A percentile compares a stretch with the other conserved stretches of the same genome.
Evolutionary conservation across 2,329 filamentous ascomycete species (phyloP).

Genomic region (Xylariaceae sp.): DNA sequence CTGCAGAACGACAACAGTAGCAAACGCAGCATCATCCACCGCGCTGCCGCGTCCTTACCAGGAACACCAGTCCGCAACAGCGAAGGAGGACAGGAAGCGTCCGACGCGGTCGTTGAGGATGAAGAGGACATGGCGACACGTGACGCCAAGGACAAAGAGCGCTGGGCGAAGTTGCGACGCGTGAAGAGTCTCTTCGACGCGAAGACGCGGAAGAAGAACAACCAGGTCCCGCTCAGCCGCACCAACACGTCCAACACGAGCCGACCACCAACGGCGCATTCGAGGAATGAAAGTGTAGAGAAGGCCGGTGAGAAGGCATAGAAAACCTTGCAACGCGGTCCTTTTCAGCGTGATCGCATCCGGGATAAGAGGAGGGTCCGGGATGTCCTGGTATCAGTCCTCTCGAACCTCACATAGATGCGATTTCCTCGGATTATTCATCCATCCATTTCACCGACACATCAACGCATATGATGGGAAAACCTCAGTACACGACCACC

Average conservation of each 20-base stretch:
- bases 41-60: slow-evolving; percentile 27
- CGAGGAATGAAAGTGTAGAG: slow-evolving; percentile 22
- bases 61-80: slow-evolving; percentile 23
- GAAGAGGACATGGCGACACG: slow-evolving; percentile 44
- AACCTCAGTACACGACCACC: too few species aligned
- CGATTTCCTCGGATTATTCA: too few species aligned
- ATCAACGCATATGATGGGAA: too few species aligned
- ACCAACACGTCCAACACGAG: slow-evolving; percentile 36
- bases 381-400: slow-evolving; percentile 8
- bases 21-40: slow-evolving; percentile 30
- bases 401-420: neutral
- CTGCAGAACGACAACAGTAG: slow-evolving; percentile 28
- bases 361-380: slow-evolving; percentile 1
- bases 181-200: slow-evolving; percentile 68
- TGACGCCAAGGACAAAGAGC: slow-evolving; percentile 61
- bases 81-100: slow-evolving; percentile 21
- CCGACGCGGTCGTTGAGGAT: slow-evolving; percentile 37
- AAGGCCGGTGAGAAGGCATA: slow-evolving; percentile 20
- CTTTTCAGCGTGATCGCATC: neutral
- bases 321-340: neutral
- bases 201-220: slow-evolving; percentile 53
- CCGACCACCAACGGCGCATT: slow-evolving; percentile 27
- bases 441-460: too few species aligned
- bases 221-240: slow-evolving; percentile 36
- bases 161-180: slow-evolving; percentile 64